phyloP scores from a whole-genome alignment of 371 early-diverging fungal genomes.

The Apophysomyces elegans region DNA sequence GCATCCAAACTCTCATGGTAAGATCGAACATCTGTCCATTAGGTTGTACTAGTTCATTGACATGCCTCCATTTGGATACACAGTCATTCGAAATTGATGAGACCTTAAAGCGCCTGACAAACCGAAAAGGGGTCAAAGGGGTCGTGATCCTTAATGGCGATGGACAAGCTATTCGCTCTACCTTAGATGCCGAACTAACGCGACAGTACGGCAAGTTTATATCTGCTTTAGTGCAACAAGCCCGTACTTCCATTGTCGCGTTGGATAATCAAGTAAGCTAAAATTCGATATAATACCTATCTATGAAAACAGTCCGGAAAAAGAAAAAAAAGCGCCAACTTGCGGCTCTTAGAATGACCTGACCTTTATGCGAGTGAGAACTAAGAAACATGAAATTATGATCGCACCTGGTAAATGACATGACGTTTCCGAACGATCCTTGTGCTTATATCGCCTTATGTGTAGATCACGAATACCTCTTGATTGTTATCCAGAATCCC shows the following conservation, averaged over 20 bases:
- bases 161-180: conserved; percentile 88
- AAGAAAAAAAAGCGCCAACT: conserved; percentile 12
- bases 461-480: conserved; percentile 84
- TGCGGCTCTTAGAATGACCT: conserved; percentile 76
- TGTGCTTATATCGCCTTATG: neutral
- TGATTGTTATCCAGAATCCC: conserved; percentile 90
- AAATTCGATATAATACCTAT: neutral
- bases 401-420: conserved; percentile 77
- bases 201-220: conserved; percentile 69
- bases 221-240: conserved; percentile 40
- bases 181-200: conserved; percentile 78
- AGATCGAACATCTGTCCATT: no score
- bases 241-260: conserved; percentile 35
- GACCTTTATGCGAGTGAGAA: conserved; percentile 90
- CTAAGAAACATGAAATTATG: conserved; percentile 95
- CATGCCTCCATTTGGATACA: neutral
- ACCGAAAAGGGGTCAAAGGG: conserved; percentile 83
- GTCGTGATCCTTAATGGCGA: conserved; percentile 79
- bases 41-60: neutral
- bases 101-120: conserved; percentile 84
- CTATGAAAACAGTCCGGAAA: neutral
- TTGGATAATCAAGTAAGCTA: conserved; percentile 44
- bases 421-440: no score
- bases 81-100: conserved; percentile 85
- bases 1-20: neutral